phyloP scores from a whole-genome alignment of 2,329 filamentous ascomycete species.

The Claviceps sp. region DNA sequence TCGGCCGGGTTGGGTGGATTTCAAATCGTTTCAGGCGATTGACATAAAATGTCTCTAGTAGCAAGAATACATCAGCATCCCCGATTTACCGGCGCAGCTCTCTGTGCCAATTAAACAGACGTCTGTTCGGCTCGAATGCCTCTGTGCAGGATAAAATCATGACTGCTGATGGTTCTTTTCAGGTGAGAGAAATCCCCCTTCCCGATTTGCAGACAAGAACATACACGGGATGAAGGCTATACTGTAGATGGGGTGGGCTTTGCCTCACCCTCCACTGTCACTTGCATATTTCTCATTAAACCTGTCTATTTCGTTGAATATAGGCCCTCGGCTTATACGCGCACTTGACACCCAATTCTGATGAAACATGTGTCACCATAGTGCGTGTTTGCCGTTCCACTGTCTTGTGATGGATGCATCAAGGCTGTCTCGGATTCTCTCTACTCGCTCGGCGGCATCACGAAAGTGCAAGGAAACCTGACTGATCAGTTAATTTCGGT shows the following conservation, averaged over 20 bases:
- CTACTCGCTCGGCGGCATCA: constrained; percentile 64
- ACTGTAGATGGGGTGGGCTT: background rate
- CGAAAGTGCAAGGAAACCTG: constrained; percentile 69
- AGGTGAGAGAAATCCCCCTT: constrained; percentile 19
- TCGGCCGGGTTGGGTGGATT: constrained; percentile 11
- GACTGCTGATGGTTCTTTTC: constrained; percentile 31
- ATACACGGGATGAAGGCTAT: background rate
- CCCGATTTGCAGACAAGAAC: background rate
- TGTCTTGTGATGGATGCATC: constrained; percentile 83
- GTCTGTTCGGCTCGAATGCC: background rate
- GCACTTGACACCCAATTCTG: constrained; percentile 10
- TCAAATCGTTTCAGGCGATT: constrained; percentile 11
- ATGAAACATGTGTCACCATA: constrained; percentile 30
- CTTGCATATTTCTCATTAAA: background rate
- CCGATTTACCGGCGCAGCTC: constrained; percentile 15
- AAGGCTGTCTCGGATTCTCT: constrained; percentile 72
- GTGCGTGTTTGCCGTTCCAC: constrained; percentile 89
- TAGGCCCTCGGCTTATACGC: background rate
- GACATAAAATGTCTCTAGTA: constrained; percentile 14
- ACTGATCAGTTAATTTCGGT: constrained; percentile 73
- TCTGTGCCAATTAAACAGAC: constrained; percentile 7
- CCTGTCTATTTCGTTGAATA: too few relatives aligned
- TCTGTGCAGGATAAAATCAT: constrained; percentile 19
- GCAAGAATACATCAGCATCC: constrained; percentile 16
- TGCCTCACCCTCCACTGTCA: background rate